Conservation (phyloP, 805 yeast genomes). For the Metschnikowia proteae region DNA sequence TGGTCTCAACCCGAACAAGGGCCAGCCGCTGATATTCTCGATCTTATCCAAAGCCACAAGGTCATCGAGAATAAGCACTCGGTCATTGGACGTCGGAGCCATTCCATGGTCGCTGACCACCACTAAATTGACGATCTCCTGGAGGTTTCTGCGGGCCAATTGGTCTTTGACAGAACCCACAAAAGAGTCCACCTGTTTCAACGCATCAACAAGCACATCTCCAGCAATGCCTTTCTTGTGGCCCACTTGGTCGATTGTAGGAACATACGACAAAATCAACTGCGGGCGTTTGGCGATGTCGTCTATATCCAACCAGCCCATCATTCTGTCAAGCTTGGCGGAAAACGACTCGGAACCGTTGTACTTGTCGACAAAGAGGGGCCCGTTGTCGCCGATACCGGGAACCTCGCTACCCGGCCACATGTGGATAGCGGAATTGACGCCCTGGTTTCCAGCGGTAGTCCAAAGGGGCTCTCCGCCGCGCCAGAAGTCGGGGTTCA, state of each 20-base stretch:
- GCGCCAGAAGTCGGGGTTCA: constrained; percentile 63
- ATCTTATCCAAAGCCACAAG: constrained; percentile 51
- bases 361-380: constrained; percentile 57
- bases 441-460: constrained; percentile 62
- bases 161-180: constrained; percentile 48
- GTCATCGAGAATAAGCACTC: constrained; percentile 72
- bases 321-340: constrained; percentile 53
- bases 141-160: constrained; percentile 51
- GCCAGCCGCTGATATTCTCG: constrained; percentile 78
- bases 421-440: constrained; percentile 80
- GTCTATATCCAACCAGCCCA: constrained; percentile 61
- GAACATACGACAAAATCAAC: constrained; percentile 71
- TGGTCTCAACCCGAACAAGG: constrained; percentile 76
- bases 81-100: constrained; percentile 76
- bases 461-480: constrained; percentile 90
- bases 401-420: constrained; percentile 92
- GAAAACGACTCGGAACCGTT: constrained; percentile 60
- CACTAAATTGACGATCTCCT: constrained; percentile 65
- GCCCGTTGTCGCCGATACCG: constrained; percentile 39
- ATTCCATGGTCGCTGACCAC: constrained; percentile 91
- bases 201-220: constrained; percentile 47
- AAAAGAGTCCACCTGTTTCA: constrained; percentile 63
- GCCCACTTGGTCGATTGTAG: constrained; percentile 76
- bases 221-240: constrained; percentile 72
- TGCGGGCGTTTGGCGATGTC: constrained; percentile 62